Evolutionary conservation across 2,329 filamentous ascomycete species (phyloP), one percentile per base, ranked within the genome.

Genomic region (Penicillium sumatraense): DNA sequence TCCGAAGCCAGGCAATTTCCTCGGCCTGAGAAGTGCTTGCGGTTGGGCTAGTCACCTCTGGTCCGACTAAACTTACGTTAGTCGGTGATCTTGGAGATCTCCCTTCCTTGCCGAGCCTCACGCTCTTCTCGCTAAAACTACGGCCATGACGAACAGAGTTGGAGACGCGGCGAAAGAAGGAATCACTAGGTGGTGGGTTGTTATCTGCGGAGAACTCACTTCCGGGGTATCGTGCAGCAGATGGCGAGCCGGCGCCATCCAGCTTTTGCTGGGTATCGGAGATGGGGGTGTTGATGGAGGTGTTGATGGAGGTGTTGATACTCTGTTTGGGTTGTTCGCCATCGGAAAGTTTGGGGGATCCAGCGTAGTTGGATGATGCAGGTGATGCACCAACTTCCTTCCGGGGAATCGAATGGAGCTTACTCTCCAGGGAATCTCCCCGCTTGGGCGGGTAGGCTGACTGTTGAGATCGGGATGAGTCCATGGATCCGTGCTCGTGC

Each of bases 161-260:
- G 7, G 95, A 98, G 36, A 97, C 90, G 49, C 91, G 87, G 54
- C 91, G 89, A 59, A 98, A 80, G 57, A 97, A 89, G 1, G 90
- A 93, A 23, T 90, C 88, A 27, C 86, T 88, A 40, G 83, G 88
- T 51, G 90, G 89, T 86, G 97, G 91, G 70, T 98, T 95, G 73
- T 97, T 93, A 62, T 98, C 93, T 88, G 96, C 87, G 56, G 89
- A 95, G 68, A 97, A 95, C 62, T 96, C 92, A 51, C 88, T 91
- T 49, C 90, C 91, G 40, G 85, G 83, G 73, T 89, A 57, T 18
- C 54, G 83, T 61, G 89, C 85, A 59, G 91, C 78, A 65, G 86
- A 87, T 9, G 89, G 87, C 9, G 88, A 90, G 35, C 75, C 73
- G 62, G 85, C 83, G 60, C 78, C 57, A 72, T 82, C 66, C 58